Conservation (phyloP, 176 grass and related monocot genomes). For the Cymbopogon citratus region DNA sequence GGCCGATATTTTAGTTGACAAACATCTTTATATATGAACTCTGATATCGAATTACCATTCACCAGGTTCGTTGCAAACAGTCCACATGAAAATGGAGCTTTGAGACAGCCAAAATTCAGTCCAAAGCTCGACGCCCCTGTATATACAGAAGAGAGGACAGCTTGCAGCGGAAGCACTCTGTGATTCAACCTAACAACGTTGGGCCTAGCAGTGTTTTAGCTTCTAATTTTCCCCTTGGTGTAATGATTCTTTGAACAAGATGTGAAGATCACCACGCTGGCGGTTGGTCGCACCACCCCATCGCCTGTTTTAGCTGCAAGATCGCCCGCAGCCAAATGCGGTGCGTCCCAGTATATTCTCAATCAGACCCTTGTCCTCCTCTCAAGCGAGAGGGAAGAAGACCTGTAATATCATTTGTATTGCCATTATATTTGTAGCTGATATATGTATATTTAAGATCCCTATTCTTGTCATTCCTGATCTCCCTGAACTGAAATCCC, state of each 20-base stretch:
- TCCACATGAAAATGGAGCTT: constrained; percentile 96
- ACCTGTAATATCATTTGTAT: constrained; percentile 60
- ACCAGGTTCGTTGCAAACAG: constrained; percentile 67
- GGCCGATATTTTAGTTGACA: neutral
- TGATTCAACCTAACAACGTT: constrained; percentile 84
- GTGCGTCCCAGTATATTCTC: constrained; percentile 17
- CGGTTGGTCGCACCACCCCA: neutral
- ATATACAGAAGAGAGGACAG: constrained; percentile 53
- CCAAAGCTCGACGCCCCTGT: constrained; percentile 48
- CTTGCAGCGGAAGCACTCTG: constrained; percentile 39
- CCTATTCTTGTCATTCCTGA: neutral
- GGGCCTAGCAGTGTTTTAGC: constrained; percentile 52
- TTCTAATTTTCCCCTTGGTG: constrained; percentile 39
- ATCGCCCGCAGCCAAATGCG: neutral
- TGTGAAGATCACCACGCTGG: neutral
- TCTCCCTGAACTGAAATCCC: neutral
- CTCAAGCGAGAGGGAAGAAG: constrained; percentile 30
- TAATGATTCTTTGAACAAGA: constrained; percentile 74
- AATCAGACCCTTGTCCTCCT: constrained; percentile 4
- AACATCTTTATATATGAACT: neutral
- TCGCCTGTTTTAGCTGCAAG: constrained; percentile 28
- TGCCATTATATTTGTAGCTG: constrained; percentile 39
- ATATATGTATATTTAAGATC: constrained; percentile 38
- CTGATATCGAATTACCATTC: constrained; percentile 2
- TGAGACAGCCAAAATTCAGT: constrained; percentile 30